A percentile compares a stretch with the other conserved stretches of the same genome.
Evolutionary conservation across 2,329 filamentous ascomycete species (phyloP).

Genomic region (Albophoma yamanashiensis): DNA sequence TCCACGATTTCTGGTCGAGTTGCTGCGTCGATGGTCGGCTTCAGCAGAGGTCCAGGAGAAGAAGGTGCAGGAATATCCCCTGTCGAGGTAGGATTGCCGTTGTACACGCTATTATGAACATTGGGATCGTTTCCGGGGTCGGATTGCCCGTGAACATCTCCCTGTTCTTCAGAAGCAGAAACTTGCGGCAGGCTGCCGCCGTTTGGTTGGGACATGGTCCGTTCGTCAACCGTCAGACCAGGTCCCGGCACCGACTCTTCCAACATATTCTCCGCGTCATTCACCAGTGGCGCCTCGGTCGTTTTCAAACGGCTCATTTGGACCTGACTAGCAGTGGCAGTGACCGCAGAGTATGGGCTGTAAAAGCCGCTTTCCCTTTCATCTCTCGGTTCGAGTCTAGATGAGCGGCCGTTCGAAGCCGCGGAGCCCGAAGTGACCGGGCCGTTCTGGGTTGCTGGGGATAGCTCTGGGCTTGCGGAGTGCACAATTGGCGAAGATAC

Average conservation of each 20-base stretch:
- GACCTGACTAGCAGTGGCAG: neutral
- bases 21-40: neutral
- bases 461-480: neutral
- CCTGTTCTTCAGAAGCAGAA: neutral
- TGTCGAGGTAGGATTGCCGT: neutral
- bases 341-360: neutral
- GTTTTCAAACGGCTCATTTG: constrained; percentile 1
- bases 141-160: neutral
- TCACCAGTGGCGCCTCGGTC: neutral
- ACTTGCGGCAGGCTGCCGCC: neutral
- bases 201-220: neutral
- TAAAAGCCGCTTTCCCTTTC: neutral
- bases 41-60: neutral
- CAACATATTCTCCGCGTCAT: neutral
- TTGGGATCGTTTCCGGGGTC: neutral
- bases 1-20: neutral
- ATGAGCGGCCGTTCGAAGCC: neutral
- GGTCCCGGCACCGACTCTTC: neutral
- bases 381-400: neutral
- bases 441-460: neutral
- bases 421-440: neutral
- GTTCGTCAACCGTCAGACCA: neutral
- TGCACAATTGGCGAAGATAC: constrained; percentile 12
- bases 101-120: neutral
- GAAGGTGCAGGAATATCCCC: neutral